Evolutionary conservation across 2,329 filamentous ascomycete species (phyloP).

Genomic region (Trichoderma sp.): DNA sequence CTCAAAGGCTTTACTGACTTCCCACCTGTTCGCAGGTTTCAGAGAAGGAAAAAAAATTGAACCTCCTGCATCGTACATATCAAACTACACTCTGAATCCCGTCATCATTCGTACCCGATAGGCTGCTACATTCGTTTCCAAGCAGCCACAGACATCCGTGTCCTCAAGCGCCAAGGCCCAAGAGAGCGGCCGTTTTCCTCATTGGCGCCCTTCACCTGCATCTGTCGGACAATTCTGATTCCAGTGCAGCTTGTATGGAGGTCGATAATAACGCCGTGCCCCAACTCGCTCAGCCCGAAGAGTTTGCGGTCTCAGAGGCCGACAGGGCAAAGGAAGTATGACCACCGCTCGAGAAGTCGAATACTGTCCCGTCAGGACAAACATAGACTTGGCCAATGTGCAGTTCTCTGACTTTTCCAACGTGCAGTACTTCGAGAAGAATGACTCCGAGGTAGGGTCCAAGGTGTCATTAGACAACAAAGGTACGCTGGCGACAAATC

Average conservation of each 20-base stretch:
- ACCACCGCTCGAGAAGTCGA: constrained; percentile 43
- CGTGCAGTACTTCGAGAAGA: constrained; percentile 45
- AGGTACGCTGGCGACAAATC: constrained; percentile 2
- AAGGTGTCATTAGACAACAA: constrained; percentile 26
- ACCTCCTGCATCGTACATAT: constrained; percentile 39
- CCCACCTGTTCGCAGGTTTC: constrained; percentile 40
- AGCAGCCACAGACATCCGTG: constrained; percentile 27
- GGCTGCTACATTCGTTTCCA: constrained; percentile 26
- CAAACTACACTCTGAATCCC: constrained; percentile 29
- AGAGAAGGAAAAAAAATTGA: constrained; percentile 39
- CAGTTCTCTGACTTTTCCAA: constrained; percentile 49
- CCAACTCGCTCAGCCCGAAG: constrained; percentile 35
- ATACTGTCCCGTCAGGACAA: constrained; percentile 46
- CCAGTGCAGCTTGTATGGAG: constrained; percentile 39
- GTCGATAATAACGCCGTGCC: constrained; percentile 40
- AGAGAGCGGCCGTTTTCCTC: constrained; percentile 29
- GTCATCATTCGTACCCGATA: constrained; percentile 27
- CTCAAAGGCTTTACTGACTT: constrained; percentile 39
- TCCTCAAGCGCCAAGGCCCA: constrained; percentile 30
- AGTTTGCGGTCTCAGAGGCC: constrained; percentile 33
- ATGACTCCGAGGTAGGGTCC: constrained; percentile 36
- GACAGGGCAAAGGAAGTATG: constrained; percentile 47
- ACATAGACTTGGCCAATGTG: constrained; percentile 44
- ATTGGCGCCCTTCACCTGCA: constrained; percentile 36
- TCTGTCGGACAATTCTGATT: constrained; percentile 41